phyloP scores from a whole-genome alignment of 2,329 filamentous ascomycete genomes.

The Sporothrix inflata region DNA sequence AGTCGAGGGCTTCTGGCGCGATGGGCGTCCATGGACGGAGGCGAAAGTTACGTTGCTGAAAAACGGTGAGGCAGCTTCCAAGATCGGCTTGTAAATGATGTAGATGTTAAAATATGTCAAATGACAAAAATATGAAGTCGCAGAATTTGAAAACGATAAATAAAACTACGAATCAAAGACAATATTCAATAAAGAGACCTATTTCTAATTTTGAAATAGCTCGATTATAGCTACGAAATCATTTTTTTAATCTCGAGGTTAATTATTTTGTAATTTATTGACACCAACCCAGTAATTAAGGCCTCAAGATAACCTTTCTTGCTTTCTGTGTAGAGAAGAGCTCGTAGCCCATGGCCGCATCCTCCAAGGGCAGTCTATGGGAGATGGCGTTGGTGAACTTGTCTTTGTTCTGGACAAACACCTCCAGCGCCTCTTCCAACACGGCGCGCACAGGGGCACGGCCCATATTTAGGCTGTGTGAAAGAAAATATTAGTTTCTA shows the following conservation, averaged over 20 bases:
- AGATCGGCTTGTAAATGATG: not conserved
- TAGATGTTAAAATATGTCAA: too few relatives aligned
- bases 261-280: too few relatives aligned
- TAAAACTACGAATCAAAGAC: too few relatives aligned
- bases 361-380: not conserved
- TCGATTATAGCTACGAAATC: too few relatives aligned
- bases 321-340: not conserved
- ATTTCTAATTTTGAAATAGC: too few relatives aligned
- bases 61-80: not conserved
- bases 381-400: not conserved
- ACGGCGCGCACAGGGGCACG: not conserved
- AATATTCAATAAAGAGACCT: too few relatives aligned
- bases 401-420: not conserved
- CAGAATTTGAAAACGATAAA: too few relatives aligned
- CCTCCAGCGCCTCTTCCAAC: not conserved
- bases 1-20: not conserved
- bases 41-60: not conserved
- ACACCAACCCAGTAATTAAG: too few relatives aligned
- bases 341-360: not conserved
- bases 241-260: too few relatives aligned
- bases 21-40: not conserved
- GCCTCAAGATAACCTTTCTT: not conserved
- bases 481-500: too few relatives aligned
- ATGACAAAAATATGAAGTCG: too few relatives aligned
- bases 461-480: slow-evolving; percentile 6